phyloP scores from a whole-genome alignment of 1,139 yeast species.

The Yamadazyma songkhlaensis region DNA sequence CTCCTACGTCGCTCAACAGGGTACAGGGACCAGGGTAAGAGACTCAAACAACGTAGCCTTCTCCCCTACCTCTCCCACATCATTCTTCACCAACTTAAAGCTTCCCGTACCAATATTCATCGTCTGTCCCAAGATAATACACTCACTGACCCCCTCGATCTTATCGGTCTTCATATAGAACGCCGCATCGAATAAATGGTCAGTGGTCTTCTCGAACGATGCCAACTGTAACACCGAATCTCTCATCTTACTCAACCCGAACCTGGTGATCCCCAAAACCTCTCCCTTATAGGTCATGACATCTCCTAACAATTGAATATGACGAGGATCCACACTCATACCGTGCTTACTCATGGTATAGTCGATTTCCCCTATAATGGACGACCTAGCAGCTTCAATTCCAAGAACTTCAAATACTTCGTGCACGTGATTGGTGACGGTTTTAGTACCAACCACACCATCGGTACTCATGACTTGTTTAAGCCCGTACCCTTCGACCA shows the following conservation, averaged over 20 bases:
- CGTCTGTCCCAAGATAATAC: conserved; percentile 96
- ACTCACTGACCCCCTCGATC: conserved; percentile 97
- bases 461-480: conserved; percentile 97
- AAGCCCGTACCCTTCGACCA: conserved; percentile 97
- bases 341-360: conserved; percentile 99
- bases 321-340: conserved; percentile 99
- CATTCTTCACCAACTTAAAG: conserved; percentile 72
- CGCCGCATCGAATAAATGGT: conserved; percentile 96
- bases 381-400: conserved; percentile 94
- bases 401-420: conserved; percentile 91
- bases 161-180: conserved; percentile 95
- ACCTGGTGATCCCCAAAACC: conserved; percentile 95
- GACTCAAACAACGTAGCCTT: conserved; percentile 63
- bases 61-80: conserved; percentile 43
- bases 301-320: conserved; percentile 93
- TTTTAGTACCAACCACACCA: conserved; percentile 87
- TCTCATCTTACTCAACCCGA: conserved; percentile 97
- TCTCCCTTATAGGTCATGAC: conserved; percentile 99
- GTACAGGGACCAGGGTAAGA: no score
- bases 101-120: conserved; percentile 98
- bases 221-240: conserved; percentile 97
- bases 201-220: conserved; percentile 97
- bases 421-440: conserved; percentile 86
- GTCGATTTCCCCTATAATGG: conserved; percentile 91
- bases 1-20: no score